A percentile compares a stretch with the other conserved stretches of the same genome.
Evolutionary conservation across 257 asterid species (phyloP).

Genomic region (Cordia subcordata): DNA sequence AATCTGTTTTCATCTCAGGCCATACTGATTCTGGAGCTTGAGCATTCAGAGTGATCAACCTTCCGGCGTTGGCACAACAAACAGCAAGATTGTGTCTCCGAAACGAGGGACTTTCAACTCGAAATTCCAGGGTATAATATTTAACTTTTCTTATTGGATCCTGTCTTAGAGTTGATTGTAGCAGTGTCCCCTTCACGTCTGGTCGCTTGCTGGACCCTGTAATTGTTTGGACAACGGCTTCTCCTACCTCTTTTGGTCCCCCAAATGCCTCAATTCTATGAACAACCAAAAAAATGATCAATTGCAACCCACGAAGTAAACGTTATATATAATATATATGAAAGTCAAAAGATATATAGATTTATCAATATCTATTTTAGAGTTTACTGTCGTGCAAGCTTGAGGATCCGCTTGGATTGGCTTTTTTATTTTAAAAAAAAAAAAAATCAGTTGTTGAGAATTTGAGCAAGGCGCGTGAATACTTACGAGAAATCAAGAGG

Average conservation of each 20-base stretch:
- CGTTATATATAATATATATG: no score
- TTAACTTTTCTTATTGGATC: conserved; percentile 37
- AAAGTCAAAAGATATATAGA: no score
- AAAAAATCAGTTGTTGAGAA: no score
- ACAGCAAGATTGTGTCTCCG: conserved; percentile 69
- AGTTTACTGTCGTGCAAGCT: no score
- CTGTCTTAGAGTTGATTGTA: conserved; percentile 46
- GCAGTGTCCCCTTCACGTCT: conserved; percentile 47
- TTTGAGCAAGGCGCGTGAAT: background rate
- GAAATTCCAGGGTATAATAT: conserved; percentile 67
- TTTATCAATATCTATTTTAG: no score
- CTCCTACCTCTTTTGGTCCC: conserved; percentile 79
- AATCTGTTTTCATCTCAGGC: conserved; percentile 50
- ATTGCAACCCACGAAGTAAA: background rate
- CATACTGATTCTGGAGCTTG: conserved; percentile 77
- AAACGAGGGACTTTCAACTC: conserved; percentile 55
- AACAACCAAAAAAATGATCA: background rate
- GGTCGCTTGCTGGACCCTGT: conserved; percentile 40
- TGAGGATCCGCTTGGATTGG: no score
- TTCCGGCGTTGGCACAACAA: conserved; percentile 63
- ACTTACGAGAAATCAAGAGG: conserved; percentile 75
- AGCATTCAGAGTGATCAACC: conserved; percentile 63
- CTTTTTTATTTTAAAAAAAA: no score
- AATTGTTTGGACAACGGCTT: conserved; percentile 46
- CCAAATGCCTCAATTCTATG: conserved; percentile 77